Evolutionary conservation across 371 early-diverging fungal species (phyloP).

Genomic region (Smittium culicis): DNA sequence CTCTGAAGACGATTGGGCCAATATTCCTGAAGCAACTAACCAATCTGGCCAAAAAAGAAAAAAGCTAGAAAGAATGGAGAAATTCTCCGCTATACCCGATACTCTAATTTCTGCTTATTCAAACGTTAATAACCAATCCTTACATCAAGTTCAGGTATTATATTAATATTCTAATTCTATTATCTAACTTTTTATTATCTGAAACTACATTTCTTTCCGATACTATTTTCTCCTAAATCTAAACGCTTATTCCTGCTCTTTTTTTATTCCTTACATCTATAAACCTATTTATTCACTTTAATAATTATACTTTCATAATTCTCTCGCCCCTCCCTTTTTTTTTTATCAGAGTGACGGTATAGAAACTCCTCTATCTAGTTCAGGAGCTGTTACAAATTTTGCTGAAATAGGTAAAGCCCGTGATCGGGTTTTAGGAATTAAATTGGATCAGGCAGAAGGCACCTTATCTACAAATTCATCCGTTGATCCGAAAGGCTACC

Average conservation of each 20-base stretch:
- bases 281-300: no score
- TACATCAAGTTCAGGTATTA: background rate
- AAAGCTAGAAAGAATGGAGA: conserved; percentile 35
- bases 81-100: conserved; percentile 76
- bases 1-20: conserved; percentile 77
- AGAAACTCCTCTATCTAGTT: conserved; percentile 5
- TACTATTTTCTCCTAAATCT: no score
- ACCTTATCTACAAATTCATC: conserved; percentile 63
- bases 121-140: background rate
- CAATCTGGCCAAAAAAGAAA: conserved; percentile 50
- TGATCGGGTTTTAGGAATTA: conserved; percentile 71
- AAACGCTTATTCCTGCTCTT: no score
- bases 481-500: conserved; percentile 88
- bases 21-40: conserved; percentile 85
- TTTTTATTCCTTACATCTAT: no score
- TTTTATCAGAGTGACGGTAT: conserved; percentile 12
- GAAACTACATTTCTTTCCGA: no score
- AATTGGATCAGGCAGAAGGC: conserved; percentile 53
- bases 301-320: no score
- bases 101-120: background rate
- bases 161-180: no score
- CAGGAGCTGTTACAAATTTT: conserved; percentile 39
- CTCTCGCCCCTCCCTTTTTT: no score
- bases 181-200: no score
- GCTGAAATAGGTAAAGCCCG: conserved; percentile 88